phyloP scores from a whole-genome alignment of 306 rosid species.

The Dicorynia guianensis region DNA sequence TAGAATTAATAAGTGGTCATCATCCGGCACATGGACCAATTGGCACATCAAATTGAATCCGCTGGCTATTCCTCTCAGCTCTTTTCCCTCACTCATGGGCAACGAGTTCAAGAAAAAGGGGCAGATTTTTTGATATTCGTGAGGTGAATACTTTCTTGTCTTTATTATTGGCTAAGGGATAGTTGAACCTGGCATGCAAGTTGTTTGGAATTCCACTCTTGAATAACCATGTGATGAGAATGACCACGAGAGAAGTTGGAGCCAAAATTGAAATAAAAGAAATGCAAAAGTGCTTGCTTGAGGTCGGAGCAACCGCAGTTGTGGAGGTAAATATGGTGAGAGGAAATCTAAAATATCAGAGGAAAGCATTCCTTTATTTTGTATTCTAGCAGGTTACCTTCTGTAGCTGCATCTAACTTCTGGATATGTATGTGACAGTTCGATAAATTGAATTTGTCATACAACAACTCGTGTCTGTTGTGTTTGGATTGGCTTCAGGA shows the following conservation, averaged over 20 bases:
- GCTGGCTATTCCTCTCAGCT: slow-evolving; percentile 42
- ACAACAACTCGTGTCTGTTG: slow-evolving; percentile 5
- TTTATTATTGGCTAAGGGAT: slow-evolving; percentile 85
- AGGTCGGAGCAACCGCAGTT: too few species aligned
- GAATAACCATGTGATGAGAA: too few species aligned
- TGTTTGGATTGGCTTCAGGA: too few species aligned
- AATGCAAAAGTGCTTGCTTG: too few species aligned
- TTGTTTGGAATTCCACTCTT: slow-evolving; percentile 54
- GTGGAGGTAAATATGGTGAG: too few species aligned
- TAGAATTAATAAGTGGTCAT: slow-evolving; percentile 71
- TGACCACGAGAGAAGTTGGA: too few species aligned
- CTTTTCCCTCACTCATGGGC: slow-evolving; percentile 63
- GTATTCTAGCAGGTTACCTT: slow-evolving; percentile 6
- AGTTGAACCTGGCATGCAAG: slow-evolving; percentile 84
- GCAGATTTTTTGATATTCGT: slow-evolving; percentile 64
- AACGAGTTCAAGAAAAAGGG: slow-evolving; percentile 68
- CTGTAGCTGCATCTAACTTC: slow-evolving; percentile 15
- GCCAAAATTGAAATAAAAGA: too few species aligned
- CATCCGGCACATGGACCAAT: slow-evolving; percentile 84
- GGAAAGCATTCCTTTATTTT: slow-evolving; percentile 5
- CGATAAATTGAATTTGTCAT: neutral
- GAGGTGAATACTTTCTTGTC: slow-evolving; percentile 93
- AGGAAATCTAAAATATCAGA: too few species aligned
- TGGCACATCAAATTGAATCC: slow-evolving; percentile 63
- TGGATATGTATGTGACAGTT: slow-evolving; percentile 7